Base-by-base conservation (phyloP, 164 flowering plant species). In the Macadamia tetraphylla region DNA sequence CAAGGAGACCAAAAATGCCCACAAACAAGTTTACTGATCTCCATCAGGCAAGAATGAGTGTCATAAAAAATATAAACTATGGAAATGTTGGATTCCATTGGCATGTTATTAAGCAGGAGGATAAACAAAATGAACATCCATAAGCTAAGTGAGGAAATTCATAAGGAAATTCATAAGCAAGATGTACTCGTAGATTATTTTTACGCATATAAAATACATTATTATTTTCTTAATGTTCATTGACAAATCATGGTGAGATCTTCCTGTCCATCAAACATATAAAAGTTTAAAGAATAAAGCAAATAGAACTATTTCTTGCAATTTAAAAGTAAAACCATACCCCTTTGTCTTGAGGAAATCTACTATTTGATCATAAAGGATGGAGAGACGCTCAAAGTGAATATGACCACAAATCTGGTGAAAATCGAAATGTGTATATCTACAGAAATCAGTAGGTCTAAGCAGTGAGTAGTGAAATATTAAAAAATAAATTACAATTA, bases 391-490 rank as follows among this genome's bases (percentile, higher is more conserved):
- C 81, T 88, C 94, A 75, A 91, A 89, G 70, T 90, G 93, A 67
- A 86, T 77, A 66, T 91, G 96, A 67, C 98, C 97, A 67, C 98
- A 94, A 69, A 94, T 88, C 46, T 63, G 83, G 78, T 91, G 98
- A 74, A 94, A 94, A 77, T 94, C 98, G 55, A 94, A 94, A 81
- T 94, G 98, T 78, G 88, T 71, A 76, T 91, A 91, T 81, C 98
- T 94, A 73, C 76, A 86, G 63, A 31, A 63, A 65, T 23, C 9
- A 75, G 57, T 55, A 60, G 29, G 43, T 48, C 56, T 69, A 62
- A 71, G 67, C 43, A 55, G 15, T 66, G 69, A 48, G 61, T 13
- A 42, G 43, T 49, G 43, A 17, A 42, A 53, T 74, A 32, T 31
- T 60, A 17, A 60, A 56, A 31, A 46, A 32, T 51, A 10, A 13